These are phyloP conservation scores for Rhizophora apiculata DNA, from an alignment of 345 rosid species.

Conservation along the genomic window DNA sequence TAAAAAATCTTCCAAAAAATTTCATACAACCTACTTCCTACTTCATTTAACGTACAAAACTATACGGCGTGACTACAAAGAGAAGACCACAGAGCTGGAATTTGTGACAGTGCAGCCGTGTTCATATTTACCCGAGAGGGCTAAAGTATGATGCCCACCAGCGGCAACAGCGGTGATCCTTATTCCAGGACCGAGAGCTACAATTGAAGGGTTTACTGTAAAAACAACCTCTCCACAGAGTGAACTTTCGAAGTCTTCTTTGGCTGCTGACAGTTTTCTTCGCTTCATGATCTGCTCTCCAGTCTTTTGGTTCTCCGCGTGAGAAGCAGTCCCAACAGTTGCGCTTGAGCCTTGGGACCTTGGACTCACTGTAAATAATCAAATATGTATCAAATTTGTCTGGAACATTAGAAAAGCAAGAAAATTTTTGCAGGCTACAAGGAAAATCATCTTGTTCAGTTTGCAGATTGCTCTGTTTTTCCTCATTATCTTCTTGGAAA, in stretches of 20 bases:
- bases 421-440: slow-evolving; percentile 1
- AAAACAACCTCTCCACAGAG: slow-evolving; percentile 55
- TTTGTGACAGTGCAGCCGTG: neutral
- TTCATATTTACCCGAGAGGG: slow-evolving; percentile 66
- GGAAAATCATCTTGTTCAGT: slow-evolving; percentile 48
- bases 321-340: slow-evolving; percentile 25
- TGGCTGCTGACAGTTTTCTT: slow-evolving; percentile 48
- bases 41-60: slow-evolving; percentile 47
- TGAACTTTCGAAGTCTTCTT: slow-evolving; percentile 47
- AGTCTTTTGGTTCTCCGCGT: slow-evolving; percentile 30
- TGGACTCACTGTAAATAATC: slow-evolving; percentile 35
- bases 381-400: neutral
- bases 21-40: slow-evolving; percentile 34
- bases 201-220: slow-evolving; percentile 46
- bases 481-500: slow-evolving; percentile 37
- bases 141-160: slow-evolving; percentile 83
- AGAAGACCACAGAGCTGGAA: slow-evolving; percentile 29
- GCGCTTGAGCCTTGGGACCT: slow-evolving; percentile 35
- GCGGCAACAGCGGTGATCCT: slow-evolving; percentile 66
- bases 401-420: neutral
- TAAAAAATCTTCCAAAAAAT: slow-evolving; percentile 55
- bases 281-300: slow-evolving; percentile 62
- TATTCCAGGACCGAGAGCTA: slow-evolving; percentile 62
- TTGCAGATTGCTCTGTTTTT: slow-evolving; percentile 34
- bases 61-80: slow-evolving; percentile 40